Evolutionary conservation across 1,139 yeast genomes (phyloP), one percentile per base, ranked within the genome.

Genomic region (Yamadazyma sp.): DNA sequence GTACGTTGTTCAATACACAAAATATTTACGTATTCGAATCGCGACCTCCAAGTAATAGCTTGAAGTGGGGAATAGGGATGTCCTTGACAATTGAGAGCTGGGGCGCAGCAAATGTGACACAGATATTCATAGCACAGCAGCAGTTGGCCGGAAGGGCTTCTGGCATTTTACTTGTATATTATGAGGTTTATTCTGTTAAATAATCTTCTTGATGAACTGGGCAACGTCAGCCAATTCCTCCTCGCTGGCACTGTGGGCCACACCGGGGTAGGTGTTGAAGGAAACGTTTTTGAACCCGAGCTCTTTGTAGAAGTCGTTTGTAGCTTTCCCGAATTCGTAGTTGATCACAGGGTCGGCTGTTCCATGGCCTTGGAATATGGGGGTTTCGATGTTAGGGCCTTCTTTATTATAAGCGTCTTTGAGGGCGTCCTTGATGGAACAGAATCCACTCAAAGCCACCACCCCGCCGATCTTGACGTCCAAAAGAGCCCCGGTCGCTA

Each of bases 351-450:
- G 85, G 56, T 92, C 98, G 2, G 57, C 62, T 2, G 79, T 77
- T 20, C 98, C 98, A 58, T 92, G 98, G 7, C 94, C 96, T 51
- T 87, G 87, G 65, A 88, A 88, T 11, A 87, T 66, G 1, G 96
- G 96, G 0, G 96, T 86, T 4, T 69, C 64, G 18, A 64, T 60
- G 58, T 87, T 88, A 20, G 62, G 60, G 6, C 52, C 45, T 8
- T 16, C 18, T 17, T 48, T 46, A 9, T 50, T 46, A 7, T 33
- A 31, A 58, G 58, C 27, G 35, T 63, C 59, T 25, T 54, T 50
- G 26, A 82, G 43, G 5, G 66, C 62, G 3, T 70, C 66, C 29
- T 64, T 64, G 43, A 80, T 69, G 2, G 92, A 83, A 44, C 80
- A 65, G 52, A 87, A 89, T 1, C 96, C 98, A 1, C 96, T 85